Conservation (phyloP, 1,284 basidiomycete species). For the Tilletia setariae region DNA sequence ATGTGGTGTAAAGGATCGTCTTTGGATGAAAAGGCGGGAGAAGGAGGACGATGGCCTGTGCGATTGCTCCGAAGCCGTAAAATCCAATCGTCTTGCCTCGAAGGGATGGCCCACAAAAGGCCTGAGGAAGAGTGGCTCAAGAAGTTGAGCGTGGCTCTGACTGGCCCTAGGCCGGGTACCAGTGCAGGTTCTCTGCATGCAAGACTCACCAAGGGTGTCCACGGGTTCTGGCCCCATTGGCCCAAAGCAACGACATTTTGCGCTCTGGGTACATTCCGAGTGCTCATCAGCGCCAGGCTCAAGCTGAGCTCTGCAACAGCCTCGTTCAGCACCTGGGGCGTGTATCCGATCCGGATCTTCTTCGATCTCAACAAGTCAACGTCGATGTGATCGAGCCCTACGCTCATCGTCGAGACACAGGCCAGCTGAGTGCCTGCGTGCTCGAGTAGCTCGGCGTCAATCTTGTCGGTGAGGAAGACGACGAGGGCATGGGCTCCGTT, state of each 20-base stretch:
- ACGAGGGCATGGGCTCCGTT: slow-evolving; percentile 4
- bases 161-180: too few relatives aligned
- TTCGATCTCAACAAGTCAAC: slow-evolving; percentile 65
- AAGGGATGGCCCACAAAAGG: slow-evolving; percentile 71
- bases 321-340: slow-evolving; percentile 81
- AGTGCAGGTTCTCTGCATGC: too few relatives aligned
- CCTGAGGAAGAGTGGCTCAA: slow-evolving; percentile 18
- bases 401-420: slow-evolving; percentile 77
- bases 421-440: slow-evolving; percentile 61
- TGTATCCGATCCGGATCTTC: slow-evolving; percentile 77
- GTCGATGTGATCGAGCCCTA: slow-evolving; percentile 71
- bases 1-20: slow-evolving; percentile 36
- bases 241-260: slow-evolving; percentile 68
- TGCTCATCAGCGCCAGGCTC: slow-evolving; percentile 86
- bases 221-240: slow-evolving; percentile 66
- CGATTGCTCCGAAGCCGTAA: slow-evolving; percentile 79
- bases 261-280: slow-evolving; percentile 68
- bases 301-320: slow-evolving; percentile 85
- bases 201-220: slow-evolving; percentile 67
- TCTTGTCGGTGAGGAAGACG: slow-evolving; percentile 55
- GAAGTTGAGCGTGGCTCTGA: too few relatives aligned
- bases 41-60: slow-evolving; percentile 30
- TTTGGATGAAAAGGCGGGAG: slow-evolving; percentile 30
- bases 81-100: slow-evolving; percentile 71
- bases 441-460: slow-evolving; percentile 59